These are phyloP conservation scores for Candida sonorensis DNA, from an alignment of 805 yeast genomes.

Conservation along the genomic window DNA sequence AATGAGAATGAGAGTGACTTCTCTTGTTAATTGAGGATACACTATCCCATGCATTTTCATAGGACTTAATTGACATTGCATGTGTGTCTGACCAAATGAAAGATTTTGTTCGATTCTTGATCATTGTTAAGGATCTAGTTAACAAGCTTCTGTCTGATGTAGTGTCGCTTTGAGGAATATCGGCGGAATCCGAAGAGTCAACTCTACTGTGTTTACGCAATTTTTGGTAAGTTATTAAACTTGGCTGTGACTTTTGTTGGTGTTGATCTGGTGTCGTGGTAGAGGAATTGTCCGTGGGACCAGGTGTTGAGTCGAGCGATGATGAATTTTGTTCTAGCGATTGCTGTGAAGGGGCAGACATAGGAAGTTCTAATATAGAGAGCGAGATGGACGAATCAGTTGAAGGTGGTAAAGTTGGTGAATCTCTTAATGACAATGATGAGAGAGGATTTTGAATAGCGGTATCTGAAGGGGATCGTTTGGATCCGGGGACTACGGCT, in stretches of 20 bases:
- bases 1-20: too few relatives aligned
- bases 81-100: slow-evolving; percentile 12
- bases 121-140: slow-evolving; percentile 7
- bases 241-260: not conserved
- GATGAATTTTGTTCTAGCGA: too few relatives aligned
- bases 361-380: too few relatives aligned
- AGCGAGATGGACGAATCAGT: too few relatives aligned
- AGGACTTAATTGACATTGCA: slow-evolving; percentile 4
- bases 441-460: not conserved
- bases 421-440: too few relatives aligned
- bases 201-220: too few relatives aligned
- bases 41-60: not conserved
- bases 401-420: too few relatives aligned
- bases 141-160: slow-evolving; percentile 7
- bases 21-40: not conserved
- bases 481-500: slow-evolving; percentile 3
- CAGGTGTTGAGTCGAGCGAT: too few relatives aligned
- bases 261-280: too few relatives aligned
- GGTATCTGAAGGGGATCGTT: not conserved
- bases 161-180: slow-evolving; percentile 5
- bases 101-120: slow-evolving; percentile 13
- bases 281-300: too few relatives aligned
- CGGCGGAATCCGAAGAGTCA: not conserved
- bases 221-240: too few relatives aligned
- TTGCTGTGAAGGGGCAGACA: too few relatives aligned